Evolutionary conservation across 2,329 filamentous ascomycete genomes (phyloP), one percentile per base, ranked within the genome.

Genomic region (Lachnellula suecica): DNA sequence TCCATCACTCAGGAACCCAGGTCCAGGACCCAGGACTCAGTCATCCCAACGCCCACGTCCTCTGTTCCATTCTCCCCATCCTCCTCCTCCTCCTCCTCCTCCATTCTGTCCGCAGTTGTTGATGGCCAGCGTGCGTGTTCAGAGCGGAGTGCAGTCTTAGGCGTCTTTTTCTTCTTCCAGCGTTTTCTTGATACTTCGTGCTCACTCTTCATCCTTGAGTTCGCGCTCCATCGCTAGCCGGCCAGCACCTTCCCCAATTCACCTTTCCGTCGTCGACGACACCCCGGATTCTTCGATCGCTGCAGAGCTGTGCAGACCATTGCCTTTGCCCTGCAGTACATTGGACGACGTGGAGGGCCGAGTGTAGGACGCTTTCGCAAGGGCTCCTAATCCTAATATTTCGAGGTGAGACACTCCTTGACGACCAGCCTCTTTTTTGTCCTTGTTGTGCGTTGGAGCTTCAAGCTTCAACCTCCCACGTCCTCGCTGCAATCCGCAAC

Each of bases 391-490:
- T 56, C 55, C 46, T 49, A 54, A 53, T 61, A 42, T 57, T 58
- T 56, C 57, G 57, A 65, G 62, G 63, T 66, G 54, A 64, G 64
- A 64, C 59, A 59, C 43, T 50, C 45, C 52, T 47, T 45, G 42
- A 53, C 55, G 47, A 27, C 57, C 57, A 61, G 61, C 62, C 59
- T 61, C 60, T 58, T 55, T 54, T 59, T 56, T 51, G 48, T 52
- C 53, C 51, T 50, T 48, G 51, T 57, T 53, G 53, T 55, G 59
- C 37, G 55, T 51, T 53, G 56, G 47, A 60, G 60, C 60, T 63
- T 38, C 27, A 37, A 60, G 57, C 58, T 60, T 51, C 52, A 52
- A 43, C 38, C 52, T 40, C 24, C 34, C 51, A 46, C 53, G 27
- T 48, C 47, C 27, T 41, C 43, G 41, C 43, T 44, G 47, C 52